These are phyloP conservation scores for Starmerella khaoyaiensis DNA, from an alignment of 805 yeast species.

Conservation along the genomic window DNA sequence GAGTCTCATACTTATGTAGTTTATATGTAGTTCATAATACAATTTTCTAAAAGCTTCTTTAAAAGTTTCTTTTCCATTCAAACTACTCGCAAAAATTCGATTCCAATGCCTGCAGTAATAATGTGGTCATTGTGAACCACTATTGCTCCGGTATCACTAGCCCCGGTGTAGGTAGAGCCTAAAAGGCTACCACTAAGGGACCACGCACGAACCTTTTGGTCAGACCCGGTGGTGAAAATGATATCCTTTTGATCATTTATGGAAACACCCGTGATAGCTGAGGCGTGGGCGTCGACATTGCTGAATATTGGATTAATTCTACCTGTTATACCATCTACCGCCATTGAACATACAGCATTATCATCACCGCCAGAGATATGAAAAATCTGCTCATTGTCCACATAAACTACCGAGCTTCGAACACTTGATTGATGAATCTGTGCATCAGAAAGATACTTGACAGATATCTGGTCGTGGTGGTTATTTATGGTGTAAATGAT, in stretches of 20 bases:
- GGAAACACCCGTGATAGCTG: conserved; percentile 64
- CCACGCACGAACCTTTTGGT: conserved; percentile 69
- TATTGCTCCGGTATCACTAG: conserved; percentile 81
- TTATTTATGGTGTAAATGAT: conserved; percentile 44
- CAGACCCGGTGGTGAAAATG: conserved; percentile 59
- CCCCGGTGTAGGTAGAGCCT: conserved; percentile 51
- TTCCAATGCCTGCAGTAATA: conserved; percentile 17
- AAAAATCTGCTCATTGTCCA: conserved; percentile 16
- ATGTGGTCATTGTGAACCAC: conserved; percentile 2
- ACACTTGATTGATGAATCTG: conserved; percentile 78
- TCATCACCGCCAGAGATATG: conserved; percentile 88
- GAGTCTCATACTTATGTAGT: too few species aligned
- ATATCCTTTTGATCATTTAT: conserved; percentile 16
- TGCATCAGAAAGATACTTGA: conserved; percentile 14
- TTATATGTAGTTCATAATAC: neutral
- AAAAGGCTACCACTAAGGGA: conserved; percentile 26
- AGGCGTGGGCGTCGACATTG: conserved; percentile 55
- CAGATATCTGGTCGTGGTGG: neutral
- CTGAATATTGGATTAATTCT: neutral
- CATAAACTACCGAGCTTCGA: conserved; percentile 40
- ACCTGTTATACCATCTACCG: conserved; percentile 23
- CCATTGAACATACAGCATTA: conserved; percentile 53
- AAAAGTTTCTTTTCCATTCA: neutral
- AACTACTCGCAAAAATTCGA: conserved; percentile 16
- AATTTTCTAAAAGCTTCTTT: neutral